A percentile compares a stretch with the other conserved stretches of the same genome.
Conservation (phyloP, 1,139 yeast species). For the Candida sanyaensis region DNA sequence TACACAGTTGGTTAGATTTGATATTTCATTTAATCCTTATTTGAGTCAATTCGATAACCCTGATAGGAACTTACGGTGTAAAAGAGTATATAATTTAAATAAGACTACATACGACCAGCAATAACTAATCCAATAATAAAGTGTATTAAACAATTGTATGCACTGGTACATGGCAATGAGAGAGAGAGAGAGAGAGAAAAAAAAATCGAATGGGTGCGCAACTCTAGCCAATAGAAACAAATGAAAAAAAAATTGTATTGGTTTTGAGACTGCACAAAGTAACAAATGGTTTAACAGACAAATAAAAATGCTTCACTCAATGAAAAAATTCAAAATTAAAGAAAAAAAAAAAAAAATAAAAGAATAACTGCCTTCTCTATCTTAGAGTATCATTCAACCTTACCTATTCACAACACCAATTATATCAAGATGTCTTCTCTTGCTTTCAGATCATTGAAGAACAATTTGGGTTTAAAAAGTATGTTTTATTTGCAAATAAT, state of each 20-base stretch:
- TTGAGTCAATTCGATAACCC: not conserved
- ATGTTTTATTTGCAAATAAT: constrained; percentile 16
- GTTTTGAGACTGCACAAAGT: constrained; percentile 9
- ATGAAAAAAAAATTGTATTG: constrained; percentile 4
- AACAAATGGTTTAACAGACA: not conserved
- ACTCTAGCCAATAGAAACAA: constrained; percentile 7
- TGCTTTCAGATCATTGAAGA: constrained; percentile 58
- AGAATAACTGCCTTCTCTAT: not conserved
- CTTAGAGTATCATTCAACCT: not conserved
- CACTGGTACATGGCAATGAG: not conserved
- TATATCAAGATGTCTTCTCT: constrained; percentile 35
- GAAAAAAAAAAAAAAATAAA: constrained; percentile 9
- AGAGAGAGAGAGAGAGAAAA: not conserved
- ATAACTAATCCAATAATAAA: no score
- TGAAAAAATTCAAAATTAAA: constrained; percentile 8
- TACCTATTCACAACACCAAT: constrained; percentile 6
- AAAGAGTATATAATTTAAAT: not conserved
- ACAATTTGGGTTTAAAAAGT: constrained; percentile 48
- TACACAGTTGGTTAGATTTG: not conserved
- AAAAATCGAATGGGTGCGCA: not conserved
- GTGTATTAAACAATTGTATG: no score
- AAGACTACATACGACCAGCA: not conserved
- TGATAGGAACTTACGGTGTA: not conserved
- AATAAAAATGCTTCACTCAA: constrained; percentile 5
- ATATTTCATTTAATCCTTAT: not conserved